A percentile compares a stretch with the other conserved stretches of the same genome.
Conservation (phyloP, 2,329 filamentous ascomycete species). For the Malbranchea cinnamomea region DNA sequence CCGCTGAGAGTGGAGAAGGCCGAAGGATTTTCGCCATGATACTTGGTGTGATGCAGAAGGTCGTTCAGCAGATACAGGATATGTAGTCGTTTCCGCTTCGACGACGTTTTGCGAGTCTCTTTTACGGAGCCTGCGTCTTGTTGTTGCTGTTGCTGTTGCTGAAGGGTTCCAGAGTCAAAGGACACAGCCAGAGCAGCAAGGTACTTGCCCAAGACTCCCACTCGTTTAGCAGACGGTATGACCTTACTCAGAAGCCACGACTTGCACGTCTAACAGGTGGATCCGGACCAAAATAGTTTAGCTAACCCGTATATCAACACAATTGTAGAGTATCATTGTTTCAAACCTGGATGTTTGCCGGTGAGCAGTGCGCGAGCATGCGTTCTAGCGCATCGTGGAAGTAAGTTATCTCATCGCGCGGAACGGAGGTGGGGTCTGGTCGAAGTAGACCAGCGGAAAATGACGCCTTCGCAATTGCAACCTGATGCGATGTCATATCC, state of each 20-base stretch:
- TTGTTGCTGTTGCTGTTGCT: constrained; percentile 9
- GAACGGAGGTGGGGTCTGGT: constrained; percentile 54
- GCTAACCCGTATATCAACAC: constrained; percentile 16
- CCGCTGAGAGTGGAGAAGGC: constrained; percentile 37
- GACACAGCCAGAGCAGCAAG: constrained; percentile 53
- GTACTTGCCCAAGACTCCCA: constrained; percentile 58
- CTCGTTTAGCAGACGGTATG: constrained; percentile 50
- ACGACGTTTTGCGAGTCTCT: constrained; percentile 32
- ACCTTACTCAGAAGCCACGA: constrained; percentile 66
- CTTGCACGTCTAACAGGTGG: constrained; percentile 59
- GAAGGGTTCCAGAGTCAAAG: constrained; percentile 25
- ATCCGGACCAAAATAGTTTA: constrained; percentile 17
- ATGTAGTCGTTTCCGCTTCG: constrained; percentile 56
- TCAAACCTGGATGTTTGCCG: constrained; percentile 79
- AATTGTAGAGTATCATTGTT: constrained; percentile 17
- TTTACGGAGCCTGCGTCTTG: constrained; percentile 7
- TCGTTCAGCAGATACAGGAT: constrained; percentile 69
- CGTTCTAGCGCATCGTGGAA: constrained; percentile 53
- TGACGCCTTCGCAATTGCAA: constrained; percentile 67
- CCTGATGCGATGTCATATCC: constrained; percentile 50
- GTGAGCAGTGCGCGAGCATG: constrained; percentile 56
- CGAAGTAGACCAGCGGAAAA: constrained; percentile 59
- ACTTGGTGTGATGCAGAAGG: constrained; percentile 53
- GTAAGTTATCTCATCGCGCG: constrained; percentile 52
- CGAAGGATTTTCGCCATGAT: constrained; percentile 30